Percentiles rank a stretch among this genome's conserved stretches.
Evolutionary conservation across 805 yeast species (phyloP).

Genomic region (Saccharomycopsis fibuligera): DNA sequence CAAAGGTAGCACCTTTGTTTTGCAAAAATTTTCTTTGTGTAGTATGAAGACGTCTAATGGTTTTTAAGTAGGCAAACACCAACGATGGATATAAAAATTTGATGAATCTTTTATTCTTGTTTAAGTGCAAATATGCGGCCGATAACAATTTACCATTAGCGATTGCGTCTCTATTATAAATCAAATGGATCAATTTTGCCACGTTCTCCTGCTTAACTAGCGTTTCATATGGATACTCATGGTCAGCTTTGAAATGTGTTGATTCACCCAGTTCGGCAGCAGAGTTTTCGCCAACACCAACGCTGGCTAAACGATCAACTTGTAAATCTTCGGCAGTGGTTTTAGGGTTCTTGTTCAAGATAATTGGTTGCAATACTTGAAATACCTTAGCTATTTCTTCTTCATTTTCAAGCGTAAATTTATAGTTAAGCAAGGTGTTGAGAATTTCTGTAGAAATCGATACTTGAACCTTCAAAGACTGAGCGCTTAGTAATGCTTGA

Average conservation of each 20-base stretch:
- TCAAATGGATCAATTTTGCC: constrained; percentile 62
- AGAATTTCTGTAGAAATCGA: constrained; percentile 56
- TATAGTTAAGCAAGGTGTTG: constrained; percentile 42
- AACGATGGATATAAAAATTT: constrained; percentile 72
- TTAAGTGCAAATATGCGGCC: constrained; percentile 36
- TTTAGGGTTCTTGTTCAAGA: constrained; percentile 30
- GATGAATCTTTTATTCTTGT: constrained; percentile 52
- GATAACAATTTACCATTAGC: constrained; percentile 40
- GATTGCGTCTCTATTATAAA: constrained; percentile 44
- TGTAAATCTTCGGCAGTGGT: constrained; percentile 23
- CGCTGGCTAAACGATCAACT: constrained; percentile 23
- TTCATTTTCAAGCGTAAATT: constrained; percentile 32
- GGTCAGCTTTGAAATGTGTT: too few relatives aligned
- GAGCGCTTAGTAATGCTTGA: constrained; percentile 47
- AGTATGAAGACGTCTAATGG: constrained; percentile 45
- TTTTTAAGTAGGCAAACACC: constrained; percentile 51
- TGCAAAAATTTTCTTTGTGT: constrained; percentile 23
- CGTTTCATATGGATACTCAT: constrained; percentile 24
- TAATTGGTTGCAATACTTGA: constrained; percentile 49
- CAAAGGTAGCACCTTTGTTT: constrained; percentile 23
- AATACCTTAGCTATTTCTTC: constrained; percentile 57
- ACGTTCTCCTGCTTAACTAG: constrained; percentile 50
- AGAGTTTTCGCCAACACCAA: constrained; percentile 5
- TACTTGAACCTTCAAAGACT: constrained; percentile 46
- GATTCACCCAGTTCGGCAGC: too few relatives aligned